phyloP scores from a whole-genome alignment of 1,284 basidiomycete genomes.

The Trichosporon inkin region DNA sequence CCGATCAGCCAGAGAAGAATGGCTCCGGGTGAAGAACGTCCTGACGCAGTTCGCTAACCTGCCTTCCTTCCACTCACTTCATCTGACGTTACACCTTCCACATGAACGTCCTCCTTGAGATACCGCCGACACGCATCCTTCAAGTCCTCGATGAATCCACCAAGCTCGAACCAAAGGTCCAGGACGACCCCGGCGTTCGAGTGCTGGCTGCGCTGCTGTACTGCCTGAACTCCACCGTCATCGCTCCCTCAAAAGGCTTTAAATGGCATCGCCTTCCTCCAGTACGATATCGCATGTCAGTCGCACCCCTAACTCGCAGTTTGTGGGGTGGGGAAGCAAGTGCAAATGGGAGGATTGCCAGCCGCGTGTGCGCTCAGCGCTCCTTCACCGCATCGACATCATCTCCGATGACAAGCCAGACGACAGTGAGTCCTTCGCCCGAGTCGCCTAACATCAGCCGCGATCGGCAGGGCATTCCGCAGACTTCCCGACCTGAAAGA shows the following conservation, averaged over 20 bases:
- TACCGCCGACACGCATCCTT: background rate
- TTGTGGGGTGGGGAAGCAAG: constrained; percentile 1
- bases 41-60: background rate
- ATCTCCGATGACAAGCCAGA: background rate
- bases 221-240: background rate
- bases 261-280: background rate
- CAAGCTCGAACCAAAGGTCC: background rate
- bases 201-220: constrained; percentile 1
- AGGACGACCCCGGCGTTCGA: background rate
- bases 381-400: background rate
- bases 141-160: background rate
- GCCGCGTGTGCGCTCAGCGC: background rate
- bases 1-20: background rate
- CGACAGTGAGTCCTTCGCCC: background rate
- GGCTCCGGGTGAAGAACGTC: background rate
- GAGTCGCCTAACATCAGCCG: background rate
- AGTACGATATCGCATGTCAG: background rate
- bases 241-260: background rate
- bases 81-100: background rate
- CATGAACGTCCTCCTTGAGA: constrained; percentile 1
- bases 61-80: background rate
- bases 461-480: background rate
- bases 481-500: background rate
- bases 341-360: background rate
- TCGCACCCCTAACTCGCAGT: background rate